Conservation (phyloP, 176 grass and related monocot species). For the Pharus latifolius region DNA sequence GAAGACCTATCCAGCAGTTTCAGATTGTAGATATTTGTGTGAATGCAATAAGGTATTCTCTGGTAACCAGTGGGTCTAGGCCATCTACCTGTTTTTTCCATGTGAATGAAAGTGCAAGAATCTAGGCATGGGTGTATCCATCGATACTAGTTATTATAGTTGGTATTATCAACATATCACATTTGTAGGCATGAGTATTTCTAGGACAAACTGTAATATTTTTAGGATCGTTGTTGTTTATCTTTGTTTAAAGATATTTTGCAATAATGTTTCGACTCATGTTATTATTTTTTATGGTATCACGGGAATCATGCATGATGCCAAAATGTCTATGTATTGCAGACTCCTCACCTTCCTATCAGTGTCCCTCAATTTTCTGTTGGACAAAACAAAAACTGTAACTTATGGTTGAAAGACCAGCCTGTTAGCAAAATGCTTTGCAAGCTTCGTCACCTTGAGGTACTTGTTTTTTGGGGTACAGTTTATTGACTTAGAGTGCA, state of each 20-base stretch:
- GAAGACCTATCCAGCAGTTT: not conserved
- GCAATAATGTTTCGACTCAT: not conserved
- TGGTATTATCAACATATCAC: not conserved
- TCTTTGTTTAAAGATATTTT: not conserved
- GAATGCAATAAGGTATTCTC: not conserved
- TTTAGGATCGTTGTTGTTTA: not conserved
- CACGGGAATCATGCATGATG: not conserved
- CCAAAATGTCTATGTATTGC: constrained; percentile 17
- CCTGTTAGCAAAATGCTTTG: constrained; percentile 81
- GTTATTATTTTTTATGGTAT: not conserved
- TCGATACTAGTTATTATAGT: not conserved
- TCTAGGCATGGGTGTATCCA: not conserved
- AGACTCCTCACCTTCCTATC: constrained; percentile 83
- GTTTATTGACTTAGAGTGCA: not conserved
- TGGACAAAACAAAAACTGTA: constrained; percentile 63
- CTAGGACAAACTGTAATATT: not conserved
- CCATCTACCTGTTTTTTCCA: not conserved
- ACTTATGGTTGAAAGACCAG: constrained; percentile 74
- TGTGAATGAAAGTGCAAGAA: not conserved
- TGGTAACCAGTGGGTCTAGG: not conserved
- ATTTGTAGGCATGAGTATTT: not conserved
- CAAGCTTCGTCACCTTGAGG: constrained; percentile 62
- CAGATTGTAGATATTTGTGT: not conserved
- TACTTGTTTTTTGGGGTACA: constrained; percentile 23
- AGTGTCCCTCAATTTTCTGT: constrained; percentile 49